phyloP scores from a whole-genome alignment of 352 stramenopile species.

The Globisporangium nodosum region DNA sequence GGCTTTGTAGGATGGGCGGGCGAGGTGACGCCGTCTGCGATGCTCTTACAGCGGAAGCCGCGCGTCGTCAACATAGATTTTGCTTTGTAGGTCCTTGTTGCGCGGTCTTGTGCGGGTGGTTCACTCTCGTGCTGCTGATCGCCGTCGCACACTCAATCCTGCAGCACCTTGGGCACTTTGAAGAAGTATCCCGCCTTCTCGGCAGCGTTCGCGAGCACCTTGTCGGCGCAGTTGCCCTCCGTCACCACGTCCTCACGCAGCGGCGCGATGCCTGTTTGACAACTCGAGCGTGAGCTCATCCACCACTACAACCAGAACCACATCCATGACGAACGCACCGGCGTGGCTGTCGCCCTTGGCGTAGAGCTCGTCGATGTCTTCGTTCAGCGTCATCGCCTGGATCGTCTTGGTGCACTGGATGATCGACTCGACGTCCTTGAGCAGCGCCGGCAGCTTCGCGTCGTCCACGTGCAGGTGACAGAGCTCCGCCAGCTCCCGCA shows the following conservation, averaged over 20 bases:
- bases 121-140: conserved; percentile 4
- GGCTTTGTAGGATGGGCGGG: not conserved
- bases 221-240: conserved; percentile 64
- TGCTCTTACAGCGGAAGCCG: no score
- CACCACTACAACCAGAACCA: no score
- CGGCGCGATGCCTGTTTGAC: conserved; percentile 29
- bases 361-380: conserved; percentile 83
- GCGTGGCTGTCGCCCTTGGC: conserved; percentile 51
- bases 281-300: not conserved
- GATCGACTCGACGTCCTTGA: conserved; percentile 82
- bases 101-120: not conserved
- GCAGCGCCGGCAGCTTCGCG: conserved; percentile 55
- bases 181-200: conserved; percentile 81
- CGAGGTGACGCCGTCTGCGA: not conserved
- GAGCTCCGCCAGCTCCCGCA: conserved; percentile 73
- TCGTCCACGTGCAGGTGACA: conserved; percentile 79
- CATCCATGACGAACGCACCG: conserved; percentile 13
- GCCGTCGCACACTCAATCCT: conserved; percentile 40
- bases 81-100: not conserved
- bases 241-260: conserved; percentile 72
- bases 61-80: conserved; percentile 8
- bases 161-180: conserved; percentile 82
- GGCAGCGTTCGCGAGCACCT: conserved; percentile 70
- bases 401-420: conserved; percentile 87
- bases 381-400: conserved; percentile 72